These are phyloP conservation scores for Lathyrus aphaca DNA, from an alignment of 306 rosid genomes.

Conservation along the genomic window DNA sequence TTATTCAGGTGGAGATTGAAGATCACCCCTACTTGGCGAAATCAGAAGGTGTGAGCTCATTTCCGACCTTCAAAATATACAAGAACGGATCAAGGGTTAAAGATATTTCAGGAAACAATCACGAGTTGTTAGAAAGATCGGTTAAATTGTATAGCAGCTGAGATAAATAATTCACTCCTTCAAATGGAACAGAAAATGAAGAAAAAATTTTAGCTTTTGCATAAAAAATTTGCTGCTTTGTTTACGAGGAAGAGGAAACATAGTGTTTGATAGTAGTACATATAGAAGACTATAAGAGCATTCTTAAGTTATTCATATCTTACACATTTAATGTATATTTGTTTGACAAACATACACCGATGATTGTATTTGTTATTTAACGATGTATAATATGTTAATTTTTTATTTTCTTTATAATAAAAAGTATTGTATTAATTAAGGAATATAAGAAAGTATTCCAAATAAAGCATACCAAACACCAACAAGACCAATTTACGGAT, in stretches of 20 bases:
- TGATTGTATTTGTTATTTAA: too few species aligned
- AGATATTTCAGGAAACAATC: slow-evolving; percentile 68
- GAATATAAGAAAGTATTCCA: too few species aligned
- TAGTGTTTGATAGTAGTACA: too few species aligned
- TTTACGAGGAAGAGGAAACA: background rate
- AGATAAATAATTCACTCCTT: slow-evolving; percentile 32
- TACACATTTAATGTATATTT: too few species aligned
- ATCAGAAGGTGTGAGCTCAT: slow-evolving; percentile 64
- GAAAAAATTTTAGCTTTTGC: background rate
- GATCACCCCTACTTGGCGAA: slow-evolving; percentile 81
- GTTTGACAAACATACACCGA: too few species aligned
- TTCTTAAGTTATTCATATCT: too few species aligned
- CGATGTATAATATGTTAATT: too few species aligned
- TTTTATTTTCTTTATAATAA: too few species aligned
- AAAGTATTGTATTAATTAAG: too few species aligned
- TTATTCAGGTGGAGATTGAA: slow-evolving; percentile 77
- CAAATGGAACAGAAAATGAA: slow-evolving; percentile 5
- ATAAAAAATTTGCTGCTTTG: background rate
- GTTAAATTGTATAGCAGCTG: slow-evolving; percentile 75
- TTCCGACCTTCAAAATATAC: slow-evolving; percentile 81
- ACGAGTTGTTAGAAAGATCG: slow-evolving; percentile 68
- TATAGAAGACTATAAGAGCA: too few species aligned
- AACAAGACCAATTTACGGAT: too few species aligned
- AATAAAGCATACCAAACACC: too few species aligned
- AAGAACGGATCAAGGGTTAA: slow-evolving; percentile 80